phyloP scores from a whole-genome alignment of 2,329 filamentous ascomycete species.

The Diaporthe australafricana region DNA sequence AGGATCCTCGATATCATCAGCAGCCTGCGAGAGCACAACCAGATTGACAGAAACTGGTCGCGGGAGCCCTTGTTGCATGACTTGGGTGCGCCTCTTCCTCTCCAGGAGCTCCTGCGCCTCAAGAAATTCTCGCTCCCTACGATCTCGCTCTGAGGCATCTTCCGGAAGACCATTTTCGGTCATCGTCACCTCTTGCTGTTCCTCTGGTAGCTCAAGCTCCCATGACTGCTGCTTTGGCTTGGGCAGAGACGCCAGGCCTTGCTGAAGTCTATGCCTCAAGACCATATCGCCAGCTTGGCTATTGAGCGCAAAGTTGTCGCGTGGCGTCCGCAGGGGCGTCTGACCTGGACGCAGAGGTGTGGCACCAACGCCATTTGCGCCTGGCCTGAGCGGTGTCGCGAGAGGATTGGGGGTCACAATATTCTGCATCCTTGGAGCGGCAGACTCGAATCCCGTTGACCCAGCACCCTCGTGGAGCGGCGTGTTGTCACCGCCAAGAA shows the following conservation, averaged over 20 bases:
- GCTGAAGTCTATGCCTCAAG: conserved; percentile 74
- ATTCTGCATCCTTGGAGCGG: conserved; percentile 81
- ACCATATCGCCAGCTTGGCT: conserved; percentile 74
- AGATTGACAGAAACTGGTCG: conserved; percentile 81
- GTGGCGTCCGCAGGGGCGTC: conserved; percentile 87
- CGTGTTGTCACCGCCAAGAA: conserved; percentile 94
- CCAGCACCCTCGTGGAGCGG: conserved; percentile 83
- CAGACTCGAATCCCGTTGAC: conserved; percentile 90
- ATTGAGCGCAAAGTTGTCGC: conserved; percentile 90
- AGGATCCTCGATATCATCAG: conserved; percentile 70
- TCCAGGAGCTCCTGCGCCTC: conserved; percentile 78
- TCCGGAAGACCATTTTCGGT: conserved; percentile 57
- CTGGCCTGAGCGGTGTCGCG: conserved; percentile 84
- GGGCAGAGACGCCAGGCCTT: conserved; percentile 83
- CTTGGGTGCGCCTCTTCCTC: conserved; percentile 85
- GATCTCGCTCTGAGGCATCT: conserved; percentile 79
- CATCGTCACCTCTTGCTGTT: conserved; percentile 70
- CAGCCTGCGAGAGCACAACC: conserved; percentile 72
- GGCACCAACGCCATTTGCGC: conserved; percentile 71
- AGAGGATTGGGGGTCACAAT: conserved; percentile 95
- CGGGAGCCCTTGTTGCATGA: conserved; percentile 87
- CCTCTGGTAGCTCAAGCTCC: conserved; percentile 92
- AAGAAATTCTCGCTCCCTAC: conserved; percentile 77
- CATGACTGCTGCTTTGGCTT: conserved; percentile 94
- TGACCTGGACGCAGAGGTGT: conserved; percentile 79